Conservation (phyloP, 2,329 filamentous ascomycete genomes). For the Aspergillus hortae region DNA sequence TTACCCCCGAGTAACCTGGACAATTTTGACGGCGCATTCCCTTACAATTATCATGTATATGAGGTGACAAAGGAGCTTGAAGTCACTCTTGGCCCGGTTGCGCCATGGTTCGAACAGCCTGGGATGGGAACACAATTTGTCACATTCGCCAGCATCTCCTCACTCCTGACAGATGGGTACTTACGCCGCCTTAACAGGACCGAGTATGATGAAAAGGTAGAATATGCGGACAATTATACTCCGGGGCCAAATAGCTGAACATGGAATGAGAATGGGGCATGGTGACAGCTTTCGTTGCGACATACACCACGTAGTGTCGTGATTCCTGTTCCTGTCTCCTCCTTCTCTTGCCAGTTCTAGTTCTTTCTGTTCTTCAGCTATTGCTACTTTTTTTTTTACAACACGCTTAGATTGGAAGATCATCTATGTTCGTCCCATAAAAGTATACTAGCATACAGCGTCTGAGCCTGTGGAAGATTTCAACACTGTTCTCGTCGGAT, state of each 20-base stretch:
- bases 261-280: too few relatives aligned
- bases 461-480: too few relatives aligned
- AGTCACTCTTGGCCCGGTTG: slow-evolving; percentile 45
- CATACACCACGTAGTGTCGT: too few relatives aligned
- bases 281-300: too few relatives aligned
- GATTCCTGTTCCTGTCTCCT: too few relatives aligned
- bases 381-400: too few relatives aligned
- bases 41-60: slow-evolving; percentile 51
- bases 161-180: slow-evolving; percentile 22
- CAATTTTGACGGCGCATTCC: slow-evolving; percentile 35
- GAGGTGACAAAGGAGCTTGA: slow-evolving; percentile 39
- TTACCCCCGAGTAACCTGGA: slow-evolving; percentile 47
- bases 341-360: too few relatives aligned
- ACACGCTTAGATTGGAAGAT: too few relatives aligned
- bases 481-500: too few relatives aligned
- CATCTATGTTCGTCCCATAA: too few relatives aligned
- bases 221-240: background rate
- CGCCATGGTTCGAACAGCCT: slow-evolving; percentile 50
- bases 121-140: slow-evolving; percentile 22
- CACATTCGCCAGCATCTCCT: slow-evolving; percentile 13
- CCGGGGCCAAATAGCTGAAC: background rate
- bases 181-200: background rate
- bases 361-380: too few relatives aligned
- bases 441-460: too few relatives aligned
- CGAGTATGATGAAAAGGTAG: background rate